Evolutionary conservation across 495 filamentous ascomycete species (phyloP).

Genomic region (Xylaria cubensis): DNA sequence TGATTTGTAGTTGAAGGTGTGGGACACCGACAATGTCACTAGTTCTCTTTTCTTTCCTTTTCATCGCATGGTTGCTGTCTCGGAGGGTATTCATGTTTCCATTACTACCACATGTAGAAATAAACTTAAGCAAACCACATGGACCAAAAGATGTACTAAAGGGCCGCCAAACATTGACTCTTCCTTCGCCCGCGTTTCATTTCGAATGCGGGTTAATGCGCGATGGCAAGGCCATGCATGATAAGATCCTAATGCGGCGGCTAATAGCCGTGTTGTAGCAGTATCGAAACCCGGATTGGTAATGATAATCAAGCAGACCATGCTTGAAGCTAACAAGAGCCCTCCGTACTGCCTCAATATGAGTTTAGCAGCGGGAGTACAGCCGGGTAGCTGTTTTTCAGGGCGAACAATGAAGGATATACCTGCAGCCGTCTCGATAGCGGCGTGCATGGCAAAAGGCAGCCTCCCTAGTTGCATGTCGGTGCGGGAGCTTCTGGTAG

Average conservation of each 20-base stretch:
- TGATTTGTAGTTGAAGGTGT: not conserved
- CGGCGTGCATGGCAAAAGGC: slow-evolving; percentile 36
- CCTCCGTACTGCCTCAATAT: slow-evolving; percentile 50
- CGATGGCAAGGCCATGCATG: slow-evolving; percentile 49
- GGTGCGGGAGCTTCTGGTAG: not conserved
- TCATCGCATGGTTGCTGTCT: not conserved
- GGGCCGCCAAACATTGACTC: slow-evolving; percentile 16
- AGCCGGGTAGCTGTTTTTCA: slow-evolving; percentile 40
- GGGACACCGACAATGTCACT: not conserved
- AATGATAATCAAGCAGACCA: slow-evolving; percentile 38
- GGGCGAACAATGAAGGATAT: slow-evolving; percentile 41
- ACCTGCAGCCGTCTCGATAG: slow-evolving; percentile 38
- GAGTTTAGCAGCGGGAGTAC: slow-evolving; percentile 40
- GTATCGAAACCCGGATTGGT: slow-evolving; percentile 35
- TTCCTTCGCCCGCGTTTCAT: not conserved
- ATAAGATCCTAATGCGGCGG: slow-evolving; percentile 44
- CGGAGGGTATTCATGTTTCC: not conserved
- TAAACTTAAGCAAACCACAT: slow-evolving; percentile 15
- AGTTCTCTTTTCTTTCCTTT: not conserved
- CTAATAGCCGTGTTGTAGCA: slow-evolving; percentile 29
- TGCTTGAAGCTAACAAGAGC: slow-evolving; percentile 44
- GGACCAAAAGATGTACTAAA: slow-evolving; percentile 16
- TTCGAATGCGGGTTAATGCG: slow-evolving; percentile 35
- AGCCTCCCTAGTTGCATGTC: slow-evolving; percentile 32
- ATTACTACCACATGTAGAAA: slow-evolving; percentile 11